Evolutionary conservation across 1,284 basidiomycete genomes (phyloP), one percentile per base, ranked within the genome.

Genomic region (Ganoderma lingzhi): DNA sequence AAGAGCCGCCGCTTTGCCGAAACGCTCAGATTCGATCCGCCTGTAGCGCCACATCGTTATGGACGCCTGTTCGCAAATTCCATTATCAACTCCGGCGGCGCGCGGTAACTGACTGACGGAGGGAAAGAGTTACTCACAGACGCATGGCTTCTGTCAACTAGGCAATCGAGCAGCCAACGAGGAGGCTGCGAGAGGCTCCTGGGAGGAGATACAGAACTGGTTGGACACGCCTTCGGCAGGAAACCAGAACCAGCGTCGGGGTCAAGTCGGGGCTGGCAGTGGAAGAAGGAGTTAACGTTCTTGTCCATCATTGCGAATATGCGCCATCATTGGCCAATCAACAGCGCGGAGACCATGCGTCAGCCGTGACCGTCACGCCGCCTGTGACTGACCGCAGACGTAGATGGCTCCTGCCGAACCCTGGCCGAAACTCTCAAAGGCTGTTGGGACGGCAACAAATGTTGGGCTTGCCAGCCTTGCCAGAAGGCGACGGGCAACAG

Each of bases 301-400:
- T 17, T 3, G n/a, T 9, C 32, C 56, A 59, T 59, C 56, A 39
- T n/a, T 23, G 48, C 12, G 48, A 51, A 1, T 23, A 2, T 58
- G 55, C 35, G 37, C 30, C 15, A 58, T 35, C 19, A 58, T 48
- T 48, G 45, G 45, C 6, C 45, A 2, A 44, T 17, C 48, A 51
- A 12, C 23, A 32, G 32, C 32, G 14, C 32, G 32, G 30, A 28
- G 32, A 58, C 32, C 55, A 58, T 17, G 30, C 55, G 56, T 12
- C 17, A 23, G 19, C 56, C 35, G 56, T 59, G 56, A 59, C 56
- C 30, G 55, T 58, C 12, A 58, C 55, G 32, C 12, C 17, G 35
- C 53, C 14, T 32, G 56, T 59, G 56, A 59, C 56, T 37, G 56
- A 59, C 35, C 56, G 56, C 56, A 59, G 56, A 32, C 56, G 56